Percentiles rank a stretch among this genome's conserved stretches.
phyloP scores from a whole-genome alignment of 768 basidiomycete genomes.

The Suillus alpinus region DNA sequence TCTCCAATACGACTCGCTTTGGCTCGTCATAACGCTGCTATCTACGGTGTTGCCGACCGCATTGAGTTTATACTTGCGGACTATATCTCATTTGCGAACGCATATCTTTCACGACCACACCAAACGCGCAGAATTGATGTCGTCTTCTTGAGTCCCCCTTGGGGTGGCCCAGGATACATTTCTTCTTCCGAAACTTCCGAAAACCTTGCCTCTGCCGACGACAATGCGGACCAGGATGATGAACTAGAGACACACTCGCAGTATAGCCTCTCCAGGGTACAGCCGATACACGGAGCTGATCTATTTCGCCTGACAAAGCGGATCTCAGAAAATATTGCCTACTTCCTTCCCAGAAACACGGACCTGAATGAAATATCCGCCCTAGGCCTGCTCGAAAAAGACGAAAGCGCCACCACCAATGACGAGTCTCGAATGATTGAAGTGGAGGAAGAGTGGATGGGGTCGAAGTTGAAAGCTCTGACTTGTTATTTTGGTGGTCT shows the following conservation, averaged over 20 bases:
- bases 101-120: conserved; percentile 37
- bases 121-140: conserved; percentile 68
- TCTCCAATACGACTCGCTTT: conserved; percentile 83
- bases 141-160: conserved; percentile 92
- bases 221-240: not conserved
- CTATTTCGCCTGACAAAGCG: conserved; percentile 72
- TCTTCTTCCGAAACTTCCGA: conserved; percentile 33
- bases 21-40: conserved; percentile 88
- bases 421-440: conserved; percentile 61
- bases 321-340: conserved; percentile 83
- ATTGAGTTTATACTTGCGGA: conserved; percentile 93
- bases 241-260: conserved; percentile 39
- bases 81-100: conserved; percentile 74
- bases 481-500: conserved; percentile 94
- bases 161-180: conserved; percentile 86
- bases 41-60: conserved; percentile 92
- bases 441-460: conserved; percentile 97
- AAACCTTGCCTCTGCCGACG: conserved; percentile 5
- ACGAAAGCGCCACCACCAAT: conserved; percentile 2
- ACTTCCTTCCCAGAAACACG: conserved; percentile 84
- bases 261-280: conserved; percentile 70
- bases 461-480: conserved; percentile 86
- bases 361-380: conserved; percentile 67
- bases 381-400: conserved; percentile 24
- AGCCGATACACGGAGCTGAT: conserved; percentile 79